Evolutionary conservation across 306 rosid genomes (phyloP), one percentile per base, ranked within the genome.

Genomic region (Trichosanthes cucumerina): DNA sequence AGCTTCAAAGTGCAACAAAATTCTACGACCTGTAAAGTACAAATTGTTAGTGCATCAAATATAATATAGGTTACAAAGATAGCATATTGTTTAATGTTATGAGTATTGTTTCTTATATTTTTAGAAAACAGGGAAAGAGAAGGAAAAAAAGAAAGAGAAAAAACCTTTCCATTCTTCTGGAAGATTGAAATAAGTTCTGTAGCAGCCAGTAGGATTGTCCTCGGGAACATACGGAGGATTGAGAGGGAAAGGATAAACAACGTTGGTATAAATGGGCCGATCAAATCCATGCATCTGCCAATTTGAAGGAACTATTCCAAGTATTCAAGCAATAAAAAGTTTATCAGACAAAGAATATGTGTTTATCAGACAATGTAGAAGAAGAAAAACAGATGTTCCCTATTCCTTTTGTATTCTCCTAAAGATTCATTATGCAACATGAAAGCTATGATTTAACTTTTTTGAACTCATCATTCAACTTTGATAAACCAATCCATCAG

Each of bases 281-380:
- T 95, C 98, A 82, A 87, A 95, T 36, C 97, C 97, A 81, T 91
- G 97, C 87, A 92, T 60, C 82, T 95, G 97, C 98, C 98, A 95
- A 86, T 92, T 95, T 13, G 98, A 92, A 84, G 98, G 98, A 88
- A 95, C 98, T 92, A 96, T 83, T 85, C 82, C 89, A 83, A 71
- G 79, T 71, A 44, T 75, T 16, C 21, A 19, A 73, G 15, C 23
- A 15, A 80, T 21, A 66, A 80, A 83, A 24, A 19, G 16, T 66
- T 38, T 65, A 65, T 19, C 50, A 66, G 74, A 41, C 53, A 41
- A 33, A 63, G 31, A 14, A 15, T 6, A 52, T 53, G 28, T 31
- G 69, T 53, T 52, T 13, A 23, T 69, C 70, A 36, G 28, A 19
- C 16, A 19, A 26, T 28, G 12, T 70, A 13, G n/a, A n/a, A 41